These are phyloP conservation scores for Cytospora piceicola DNA, from an alignment of 2,329 filamentous ascomycete genomes.

Conservation along the genomic window DNA sequence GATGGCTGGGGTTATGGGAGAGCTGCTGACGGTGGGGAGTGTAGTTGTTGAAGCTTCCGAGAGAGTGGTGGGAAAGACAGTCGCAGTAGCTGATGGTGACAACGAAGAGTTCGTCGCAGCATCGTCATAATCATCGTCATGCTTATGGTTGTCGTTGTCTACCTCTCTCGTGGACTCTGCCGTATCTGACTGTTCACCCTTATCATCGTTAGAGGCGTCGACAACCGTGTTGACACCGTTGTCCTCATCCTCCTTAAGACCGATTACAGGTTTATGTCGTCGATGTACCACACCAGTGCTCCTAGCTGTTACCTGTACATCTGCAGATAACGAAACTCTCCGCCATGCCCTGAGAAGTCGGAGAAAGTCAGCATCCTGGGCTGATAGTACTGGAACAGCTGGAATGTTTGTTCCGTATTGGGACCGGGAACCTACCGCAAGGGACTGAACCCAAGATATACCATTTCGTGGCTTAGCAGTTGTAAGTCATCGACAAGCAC, in stretches of 20 bases:
- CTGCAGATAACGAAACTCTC: neutral
- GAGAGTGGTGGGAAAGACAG: neutral
- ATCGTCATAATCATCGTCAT: slow-evolving; percentile 11
- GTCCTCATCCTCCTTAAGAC: neutral
- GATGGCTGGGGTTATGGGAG: neutral
- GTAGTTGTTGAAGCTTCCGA: neutral
- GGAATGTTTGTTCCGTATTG: neutral
- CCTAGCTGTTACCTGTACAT: neutral
- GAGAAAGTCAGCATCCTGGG: slow-evolving; percentile 8
- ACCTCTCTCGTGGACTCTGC: neutral
- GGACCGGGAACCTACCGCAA: slow-evolving; percentile 6
- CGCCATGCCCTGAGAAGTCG: slow-evolving; percentile 5
- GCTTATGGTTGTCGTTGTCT: neutral
- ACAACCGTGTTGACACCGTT: too few relatives aligned
- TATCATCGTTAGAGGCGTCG: too few relatives aligned
- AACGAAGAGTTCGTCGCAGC: neutral
- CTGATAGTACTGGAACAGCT: neutral
- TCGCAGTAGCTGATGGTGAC: neutral
- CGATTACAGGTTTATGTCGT: neutral
- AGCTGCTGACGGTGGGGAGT: neutral
- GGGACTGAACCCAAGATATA: slow-evolving; percentile 15
- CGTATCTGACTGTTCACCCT: too few relatives aligned
- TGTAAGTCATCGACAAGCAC: slow-evolving; percentile 9
- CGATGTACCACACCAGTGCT: neutral
- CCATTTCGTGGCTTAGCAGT: slow-evolving; percentile 18